Evolutionary conservation across 2,329 filamentous ascomycete species (phyloP), one percentile per base, ranked within the genome.

Genomic region (Hypoxylon sp.): DNA sequence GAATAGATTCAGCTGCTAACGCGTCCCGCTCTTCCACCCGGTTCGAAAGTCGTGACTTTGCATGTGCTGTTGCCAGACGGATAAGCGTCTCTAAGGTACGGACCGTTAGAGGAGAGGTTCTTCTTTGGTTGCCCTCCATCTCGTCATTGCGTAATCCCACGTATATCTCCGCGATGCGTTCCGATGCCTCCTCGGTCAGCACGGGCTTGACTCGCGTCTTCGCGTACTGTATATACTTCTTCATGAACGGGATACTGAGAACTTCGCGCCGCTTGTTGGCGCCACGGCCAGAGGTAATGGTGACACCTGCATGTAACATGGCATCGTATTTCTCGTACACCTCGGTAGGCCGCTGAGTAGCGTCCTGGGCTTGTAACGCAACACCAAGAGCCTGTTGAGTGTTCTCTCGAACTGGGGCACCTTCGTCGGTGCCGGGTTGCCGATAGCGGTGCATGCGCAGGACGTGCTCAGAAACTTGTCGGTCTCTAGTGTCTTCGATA

Each of bases 191-290:
- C 77, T 96, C 93, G 0, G 94, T 97, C 68, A 99, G 84, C 43
- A 97, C 84, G 0, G 96, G 96, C 86, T 94, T 97, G 76, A 97
- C 87, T 77, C 96, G 86, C 36, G 89, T 92, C 83, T 99, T 99
- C 71, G 96, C 94, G 79, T 99, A 99, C 78, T 99, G 96, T 49
- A 99, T 97, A 80, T 98, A 99, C 82, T 99, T 99, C 84, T 99
- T 99, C 85, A 99, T 94, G 81, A 99, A 99, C 0, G 94, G 93
- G 67, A 99, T 98, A 81, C 93, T 97, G 59, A 99, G 84, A 13
- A 99, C 93, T 79, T 98, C 94, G 4, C 92, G 89, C 71, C 91
- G 91, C 79, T 92, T 92, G 73, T 89, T 89, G 25, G 90, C 83
- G 10, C 93, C 92, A 41, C 93, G 88, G 9, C 92, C 91, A 11